Evolutionary conservation across 441 rosid genomes (phyloP), one percentile per base, ranked within the genome.

Genomic region (Arabidopsis lyrata): DNA sequence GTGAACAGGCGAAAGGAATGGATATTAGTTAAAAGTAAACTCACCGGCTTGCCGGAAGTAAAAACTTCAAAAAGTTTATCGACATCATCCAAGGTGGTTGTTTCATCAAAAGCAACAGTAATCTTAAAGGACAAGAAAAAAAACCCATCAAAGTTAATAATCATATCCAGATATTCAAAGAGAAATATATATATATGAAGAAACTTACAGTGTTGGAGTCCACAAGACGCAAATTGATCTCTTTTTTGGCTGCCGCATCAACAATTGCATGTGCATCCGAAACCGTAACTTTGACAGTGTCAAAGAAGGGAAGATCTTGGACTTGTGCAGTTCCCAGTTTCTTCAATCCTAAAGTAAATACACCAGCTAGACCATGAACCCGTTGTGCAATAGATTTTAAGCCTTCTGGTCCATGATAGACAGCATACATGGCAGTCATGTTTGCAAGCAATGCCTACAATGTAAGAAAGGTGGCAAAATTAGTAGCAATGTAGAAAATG

Each of bases 361-460:
- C 80, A 31, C 94, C 97, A 35, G 97, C 98, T 29, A 90, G 91
- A 73, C 98, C 97, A 65, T 79, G 75, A 55, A 76, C 79, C 1
- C 79, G 70, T 76, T 87, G 85, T 3, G 91, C 86, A 5, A 90
- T 90, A 48, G 82, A 63, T 84, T 87, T 89, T 32, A 90, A 85
- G 76, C 97, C 94, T 78, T 75, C 90, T 14, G 97, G 97, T 78
- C 98, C 98, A 63, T 93, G 98, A 80, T 93, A 93, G 75, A 93
- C 92, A 75, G 92, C 88, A 77, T 76, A 93, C 98, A 90, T 93
- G 0, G 90, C 95, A 79, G 95, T 86, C 97, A 89, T 93, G 78
- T 93, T 93, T 60, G 98, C 98, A 65, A 93, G 97, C 56, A 90
- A 59, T 22, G 79, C 79, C 79, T 76, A 5, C 68, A 58, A 45